These are phyloP conservation scores for Aspergillus ostianus DNA, from an alignment of 495 filamentous ascomycete genomes.

Conservation along the genomic window DNA sequence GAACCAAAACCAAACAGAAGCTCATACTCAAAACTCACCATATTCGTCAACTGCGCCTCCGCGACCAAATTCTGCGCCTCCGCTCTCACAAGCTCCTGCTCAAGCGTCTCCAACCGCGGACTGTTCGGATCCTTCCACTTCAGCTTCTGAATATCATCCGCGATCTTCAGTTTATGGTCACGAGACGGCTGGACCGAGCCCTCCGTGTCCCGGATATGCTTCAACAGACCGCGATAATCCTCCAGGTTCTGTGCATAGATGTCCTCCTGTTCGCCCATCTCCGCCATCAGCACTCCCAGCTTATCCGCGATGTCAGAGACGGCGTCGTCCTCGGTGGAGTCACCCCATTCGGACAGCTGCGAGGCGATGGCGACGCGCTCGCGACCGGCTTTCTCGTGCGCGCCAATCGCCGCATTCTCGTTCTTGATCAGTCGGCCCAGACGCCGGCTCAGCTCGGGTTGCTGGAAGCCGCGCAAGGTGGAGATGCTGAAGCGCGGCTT, in stretches of 20 bases:
- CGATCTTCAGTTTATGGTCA: conserved; percentile 77
- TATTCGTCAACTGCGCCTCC: conserved; percentile 93
- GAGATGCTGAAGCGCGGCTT: conserved; percentile 73
- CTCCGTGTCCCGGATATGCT: conserved; percentile 91
- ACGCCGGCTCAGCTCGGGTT: conserved; percentile 80
- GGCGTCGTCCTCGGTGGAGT: conserved; percentile 79
- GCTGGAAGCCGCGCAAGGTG: conserved; percentile 75
- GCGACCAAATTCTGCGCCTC: conserved; percentile 95
- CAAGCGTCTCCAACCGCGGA: conserved; percentile 70
- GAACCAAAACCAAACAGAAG: background rate
- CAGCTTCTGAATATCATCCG: conserved; percentile 85
- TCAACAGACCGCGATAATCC: conserved; percentile 74
- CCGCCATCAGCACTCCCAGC: conserved; percentile 83
- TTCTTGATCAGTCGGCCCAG: conserved; percentile 90
- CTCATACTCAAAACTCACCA: conserved; percentile 48
- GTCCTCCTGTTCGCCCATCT: conserved; percentile 92
- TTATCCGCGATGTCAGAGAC: conserved; percentile 91
- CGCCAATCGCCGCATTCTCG: conserved; percentile 78
- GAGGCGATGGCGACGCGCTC: conserved; percentile 80
- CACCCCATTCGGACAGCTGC: conserved; percentile 96
- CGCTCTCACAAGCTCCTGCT: conserved; percentile 93
- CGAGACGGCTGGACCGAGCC: conserved; percentile 86
- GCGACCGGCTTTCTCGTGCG: conserved; percentile 76
- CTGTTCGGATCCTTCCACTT: conserved; percentile 86
- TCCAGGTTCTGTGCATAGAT: conserved; percentile 81